Conservation (phyloP, 163 green algal species). For the Scenedesmus sp. region DNA sequence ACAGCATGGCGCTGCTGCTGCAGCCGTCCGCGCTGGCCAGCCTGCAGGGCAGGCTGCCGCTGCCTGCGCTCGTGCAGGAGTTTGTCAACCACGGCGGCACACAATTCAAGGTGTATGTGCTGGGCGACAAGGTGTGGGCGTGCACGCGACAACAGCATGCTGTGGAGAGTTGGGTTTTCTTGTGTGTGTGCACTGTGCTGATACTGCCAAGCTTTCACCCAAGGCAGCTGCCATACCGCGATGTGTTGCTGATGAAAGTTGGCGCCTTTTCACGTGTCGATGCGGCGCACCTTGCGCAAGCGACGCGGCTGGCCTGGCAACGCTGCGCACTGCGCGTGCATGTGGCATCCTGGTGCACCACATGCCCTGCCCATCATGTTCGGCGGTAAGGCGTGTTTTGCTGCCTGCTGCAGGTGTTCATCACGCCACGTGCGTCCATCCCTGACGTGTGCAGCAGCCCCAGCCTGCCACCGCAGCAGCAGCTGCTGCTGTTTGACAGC, state of each 20-base stretch:
- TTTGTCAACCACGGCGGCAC: slow-evolving; percentile 84
- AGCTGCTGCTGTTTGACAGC: slow-evolving; percentile 65
- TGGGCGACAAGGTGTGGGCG: slow-evolving; percentile 69
- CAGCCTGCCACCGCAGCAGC: slow-evolving; percentile 7
- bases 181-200: neutral
- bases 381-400: too few relatives aligned
- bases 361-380: neutral
- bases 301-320: too few relatives aligned
- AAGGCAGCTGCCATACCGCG: too few relatives aligned
- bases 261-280: neutral
- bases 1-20: slow-evolving; percentile 79
- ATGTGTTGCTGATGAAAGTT: too few relatives aligned
- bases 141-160: neutral
- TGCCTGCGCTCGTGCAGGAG: slow-evolving; percentile 78
- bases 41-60: slow-evolving; percentile 24
- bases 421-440: slow-evolving; percentile 62
- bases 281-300: neutral
- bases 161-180: neutral
- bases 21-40: slow-evolving; percentile 30
- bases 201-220: too few relatives aligned
- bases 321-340: too few relatives aligned
- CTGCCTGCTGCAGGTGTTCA: slow-evolving; percentile 63
- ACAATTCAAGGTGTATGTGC: slow-evolving; percentile 87
- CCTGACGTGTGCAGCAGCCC: slow-evolving; percentile 52
- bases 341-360: neutral